Evolutionary conservation across 352 stramenopile species (phyloP).

Genomic region (Globisporangium rhizosaccharum): DNA sequence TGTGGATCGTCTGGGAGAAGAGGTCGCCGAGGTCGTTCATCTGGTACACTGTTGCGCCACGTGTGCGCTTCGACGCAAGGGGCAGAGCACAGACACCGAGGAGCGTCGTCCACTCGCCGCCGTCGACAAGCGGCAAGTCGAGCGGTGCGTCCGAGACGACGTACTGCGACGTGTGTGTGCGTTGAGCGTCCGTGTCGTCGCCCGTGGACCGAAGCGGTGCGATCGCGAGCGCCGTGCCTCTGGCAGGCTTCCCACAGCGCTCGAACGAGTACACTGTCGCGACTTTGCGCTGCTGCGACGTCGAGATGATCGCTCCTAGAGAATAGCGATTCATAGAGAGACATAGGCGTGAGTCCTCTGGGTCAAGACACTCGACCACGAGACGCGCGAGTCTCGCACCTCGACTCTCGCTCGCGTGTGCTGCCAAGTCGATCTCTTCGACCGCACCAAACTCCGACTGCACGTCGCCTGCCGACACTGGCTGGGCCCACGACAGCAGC

Average conservation of each 20-base stretch:
- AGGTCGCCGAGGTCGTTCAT: slow-evolving; percentile 65
- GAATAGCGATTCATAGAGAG: background rate
- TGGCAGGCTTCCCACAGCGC: slow-evolving; percentile 19
- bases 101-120: slow-evolving; percentile 52
- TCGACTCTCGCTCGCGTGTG: slow-evolving; percentile 20
- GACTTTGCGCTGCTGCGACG: slow-evolving; percentile 25
- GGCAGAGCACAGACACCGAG: slow-evolving; percentile 40
- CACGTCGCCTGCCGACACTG: slow-evolving; percentile 3
- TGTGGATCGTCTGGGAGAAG: slow-evolving; percentile 47
- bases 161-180: slow-evolving; percentile 32
- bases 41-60: slow-evolving; percentile 42
- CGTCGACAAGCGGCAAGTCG: slow-evolving; percentile 53
- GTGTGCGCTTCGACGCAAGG: slow-evolving; percentile 11
- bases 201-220: slow-evolving; percentile 33
- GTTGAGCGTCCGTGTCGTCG: slow-evolving; percentile 21
- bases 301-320: slow-evolving; percentile 42
- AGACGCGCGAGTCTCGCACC: slow-evolving; percentile 12
- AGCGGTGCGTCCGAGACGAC: slow-evolving; percentile 51
- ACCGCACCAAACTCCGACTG: slow-evolving; percentile 30
- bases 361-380: background rate
- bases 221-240: slow-evolving; percentile 27
- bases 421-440: slow-evolving; percentile 39
- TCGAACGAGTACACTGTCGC: slow-evolving; percentile 48
- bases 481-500: slow-evolving; percentile 58
- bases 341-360: background rate